Conservation (phyloP, 2,329 filamentous ascomycete species). For the Aspergillus persii region DNA sequence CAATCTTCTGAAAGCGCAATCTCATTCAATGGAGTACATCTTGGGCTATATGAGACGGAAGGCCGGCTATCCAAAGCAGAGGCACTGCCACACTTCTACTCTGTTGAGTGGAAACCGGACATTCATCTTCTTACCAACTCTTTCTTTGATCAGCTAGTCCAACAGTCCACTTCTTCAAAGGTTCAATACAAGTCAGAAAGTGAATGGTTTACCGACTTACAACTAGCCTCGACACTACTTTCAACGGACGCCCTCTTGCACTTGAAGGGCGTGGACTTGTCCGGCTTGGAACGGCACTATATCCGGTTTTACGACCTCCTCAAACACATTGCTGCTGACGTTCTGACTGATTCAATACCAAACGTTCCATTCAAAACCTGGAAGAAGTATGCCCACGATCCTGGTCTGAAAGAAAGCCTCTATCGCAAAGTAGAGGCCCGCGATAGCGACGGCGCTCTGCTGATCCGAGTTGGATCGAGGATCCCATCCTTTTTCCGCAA, state of each 20-base stretch:
- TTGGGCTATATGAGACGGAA: not conserved
- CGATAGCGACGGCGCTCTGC: slow-evolving; percentile 30
- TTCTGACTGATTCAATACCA: slow-evolving; percentile 22
- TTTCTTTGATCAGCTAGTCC: not conserved
- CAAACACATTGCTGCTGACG: slow-evolving; percentile 16
- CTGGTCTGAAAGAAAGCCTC: slow-evolving; percentile 21
- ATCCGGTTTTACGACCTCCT: slow-evolving; percentile 32
- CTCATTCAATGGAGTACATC: not conserved
- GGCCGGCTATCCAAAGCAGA: not conserved
- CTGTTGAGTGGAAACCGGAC: slow-evolving; percentile 28
- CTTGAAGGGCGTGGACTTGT: slow-evolving; percentile 14
- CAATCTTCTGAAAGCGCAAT: not conserved
- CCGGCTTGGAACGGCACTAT: slow-evolving; percentile 24
- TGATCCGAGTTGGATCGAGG: slow-evolving; percentile 30
- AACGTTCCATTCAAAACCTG: slow-evolving; percentile 25
- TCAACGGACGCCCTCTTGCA: slow-evolving; percentile 27
- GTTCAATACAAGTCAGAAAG: slow-evolving; percentile 9
- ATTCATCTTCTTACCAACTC: not conserved
- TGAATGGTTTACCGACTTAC: slow-evolving; percentile 24
- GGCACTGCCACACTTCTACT: not conserved
- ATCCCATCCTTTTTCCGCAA: slow-evolving; percentile 27
- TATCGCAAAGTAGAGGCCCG: slow-evolving; percentile 20
- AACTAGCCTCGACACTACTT: slow-evolving; percentile 29
- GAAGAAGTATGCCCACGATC: slow-evolving; percentile 16
- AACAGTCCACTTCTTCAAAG: not conserved